Conservation (phyloP, 192 early-diverging fungal genomes). For the Dissophora globulifera region DNA sequence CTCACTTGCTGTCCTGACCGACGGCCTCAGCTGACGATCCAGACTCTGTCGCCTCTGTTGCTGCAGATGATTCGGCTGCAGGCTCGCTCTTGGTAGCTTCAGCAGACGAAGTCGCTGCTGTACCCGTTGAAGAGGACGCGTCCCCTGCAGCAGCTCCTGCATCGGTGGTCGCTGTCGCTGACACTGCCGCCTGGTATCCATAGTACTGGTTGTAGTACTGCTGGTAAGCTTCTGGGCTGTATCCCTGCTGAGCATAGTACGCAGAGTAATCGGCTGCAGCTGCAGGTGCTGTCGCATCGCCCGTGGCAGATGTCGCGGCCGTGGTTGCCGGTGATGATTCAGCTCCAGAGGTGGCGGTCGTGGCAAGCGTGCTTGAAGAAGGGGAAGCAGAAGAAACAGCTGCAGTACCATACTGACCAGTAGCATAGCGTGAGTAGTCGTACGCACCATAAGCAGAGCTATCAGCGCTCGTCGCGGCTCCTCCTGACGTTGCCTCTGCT, state of each 20-base stretch:
- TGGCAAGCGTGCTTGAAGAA: not conserved
- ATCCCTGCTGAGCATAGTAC: constrained; percentile 55
- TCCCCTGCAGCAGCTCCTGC: not conserved
- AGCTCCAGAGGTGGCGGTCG: constrained; percentile 1
- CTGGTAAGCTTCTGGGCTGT: constrained; percentile 51
- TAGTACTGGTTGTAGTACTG: constrained; percentile 62
- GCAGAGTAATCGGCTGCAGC: too few relatives aligned
- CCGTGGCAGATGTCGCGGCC: constrained; percentile 7
- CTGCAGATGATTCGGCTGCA: not conserved
- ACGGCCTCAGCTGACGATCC: not conserved
- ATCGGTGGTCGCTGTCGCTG: not conserved
- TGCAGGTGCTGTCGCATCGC: constrained; percentile 18
- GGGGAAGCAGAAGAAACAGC: constrained; percentile 16
- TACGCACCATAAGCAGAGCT: constrained; percentile 28
- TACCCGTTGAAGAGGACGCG: not conserved
- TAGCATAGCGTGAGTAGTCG: constrained; percentile 35
- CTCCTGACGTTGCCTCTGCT: constrained; percentile 1
- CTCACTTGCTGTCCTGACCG: constrained; percentile 6
- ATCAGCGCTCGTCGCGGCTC: constrained; percentile 4
- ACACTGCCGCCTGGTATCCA: constrained; percentile 31
- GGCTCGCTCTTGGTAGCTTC: not conserved
- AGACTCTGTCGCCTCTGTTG: not conserved
- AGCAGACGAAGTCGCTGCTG: constrained; percentile 1
- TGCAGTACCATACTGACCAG: constrained; percentile 31
- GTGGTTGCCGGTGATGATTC: constrained; percentile 4